Conservation (phyloP, 352 stramenopile genomes). For the Phytopythium helicoides region DNA sequence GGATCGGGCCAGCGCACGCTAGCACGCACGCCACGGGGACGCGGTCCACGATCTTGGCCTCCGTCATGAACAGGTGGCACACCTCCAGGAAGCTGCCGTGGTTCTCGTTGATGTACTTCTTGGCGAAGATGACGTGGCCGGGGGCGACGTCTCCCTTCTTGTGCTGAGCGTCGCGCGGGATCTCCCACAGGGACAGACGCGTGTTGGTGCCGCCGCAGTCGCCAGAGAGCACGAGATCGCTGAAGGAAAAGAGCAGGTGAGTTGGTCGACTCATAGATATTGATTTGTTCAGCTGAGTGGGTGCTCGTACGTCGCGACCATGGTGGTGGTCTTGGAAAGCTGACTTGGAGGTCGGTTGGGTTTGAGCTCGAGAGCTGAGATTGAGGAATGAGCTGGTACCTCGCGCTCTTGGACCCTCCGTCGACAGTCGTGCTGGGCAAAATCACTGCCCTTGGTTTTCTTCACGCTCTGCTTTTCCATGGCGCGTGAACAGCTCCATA, state of each 20-base stretch:
- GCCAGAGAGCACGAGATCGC: conserved; percentile 84
- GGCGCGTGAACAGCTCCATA: too few relatives aligned
- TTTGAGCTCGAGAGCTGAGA: too few relatives aligned
- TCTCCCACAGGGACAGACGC: conserved; percentile 90
- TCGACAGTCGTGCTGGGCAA: too few relatives aligned
- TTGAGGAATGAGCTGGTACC: too few relatives aligned
- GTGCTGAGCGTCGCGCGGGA: conserved; percentile 57
- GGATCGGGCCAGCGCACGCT: conserved; percentile 76
- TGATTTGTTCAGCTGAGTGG: neutral
- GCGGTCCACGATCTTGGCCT: conserved; percentile 79
- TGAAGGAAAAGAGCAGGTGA: too few relatives aligned
- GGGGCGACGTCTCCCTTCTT: conserved; percentile 64
- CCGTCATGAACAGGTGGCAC: conserved; percentile 92
- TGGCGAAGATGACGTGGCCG: conserved; percentile 79
- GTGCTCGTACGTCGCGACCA: too few relatives aligned
- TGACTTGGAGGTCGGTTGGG: too few relatives aligned
- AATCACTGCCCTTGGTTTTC: too few relatives aligned
- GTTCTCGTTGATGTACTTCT: conserved; percentile 87
- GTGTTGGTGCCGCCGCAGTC: conserved; percentile 98
- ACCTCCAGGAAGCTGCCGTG: conserved; percentile 85
- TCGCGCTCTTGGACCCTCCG: too few relatives aligned
- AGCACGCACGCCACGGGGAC: conserved; percentile 70
- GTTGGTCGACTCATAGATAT: too few relatives aligned
- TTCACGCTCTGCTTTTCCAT: too few relatives aligned
- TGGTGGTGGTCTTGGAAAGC: too few relatives aligned